These are phyloP conservation scores for Nymphaea colorata DNA, from an alignment of 164 flowering plant species.

Conservation along the genomic window DNA sequence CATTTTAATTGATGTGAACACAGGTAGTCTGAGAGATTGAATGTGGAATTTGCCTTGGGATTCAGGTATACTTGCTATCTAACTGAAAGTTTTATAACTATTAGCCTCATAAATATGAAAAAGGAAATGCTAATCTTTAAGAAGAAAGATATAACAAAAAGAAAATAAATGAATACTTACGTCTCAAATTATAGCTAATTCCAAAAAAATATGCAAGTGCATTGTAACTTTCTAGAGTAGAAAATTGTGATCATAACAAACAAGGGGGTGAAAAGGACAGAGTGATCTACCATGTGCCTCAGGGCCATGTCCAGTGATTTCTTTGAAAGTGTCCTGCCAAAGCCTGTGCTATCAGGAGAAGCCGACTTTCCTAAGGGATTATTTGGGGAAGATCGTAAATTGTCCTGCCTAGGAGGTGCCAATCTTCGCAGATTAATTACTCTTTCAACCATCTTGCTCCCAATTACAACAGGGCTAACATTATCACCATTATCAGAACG, in stretches of 20 bases:
- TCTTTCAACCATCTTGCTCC: slow-evolving; percentile 92
- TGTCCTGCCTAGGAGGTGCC: slow-evolving; percentile 71
- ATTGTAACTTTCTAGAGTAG: not conserved
- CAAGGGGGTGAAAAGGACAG: not conserved
- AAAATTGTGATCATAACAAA: no score
- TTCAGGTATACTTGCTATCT: no score
- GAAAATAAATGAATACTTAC: not conserved
- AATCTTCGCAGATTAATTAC: slow-evolving; percentile 81
- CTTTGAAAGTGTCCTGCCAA: slow-evolving; percentile 80
- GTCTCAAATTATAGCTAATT: not conserved
- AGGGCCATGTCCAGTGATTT: slow-evolving; percentile 90
- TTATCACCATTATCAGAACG: slow-evolving; percentile 39
- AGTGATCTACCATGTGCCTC: slow-evolving; percentile 67
- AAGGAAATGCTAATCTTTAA: not conserved
- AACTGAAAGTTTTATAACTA: no score
- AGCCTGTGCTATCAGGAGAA: slow-evolving; percentile 72
- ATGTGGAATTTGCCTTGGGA: no score
- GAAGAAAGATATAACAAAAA: not conserved
- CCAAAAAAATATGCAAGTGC: not conserved
- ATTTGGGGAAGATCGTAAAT: slow-evolving; percentile 21
- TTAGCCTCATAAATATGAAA: not conserved
- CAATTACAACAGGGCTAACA: slow-evolving; percentile 66
- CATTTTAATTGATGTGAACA: no score
- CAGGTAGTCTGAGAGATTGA: no score
- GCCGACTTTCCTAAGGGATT: not conserved